Conservation (phyloP, 345 rosid species). For the Boechera stricta region DNA sequence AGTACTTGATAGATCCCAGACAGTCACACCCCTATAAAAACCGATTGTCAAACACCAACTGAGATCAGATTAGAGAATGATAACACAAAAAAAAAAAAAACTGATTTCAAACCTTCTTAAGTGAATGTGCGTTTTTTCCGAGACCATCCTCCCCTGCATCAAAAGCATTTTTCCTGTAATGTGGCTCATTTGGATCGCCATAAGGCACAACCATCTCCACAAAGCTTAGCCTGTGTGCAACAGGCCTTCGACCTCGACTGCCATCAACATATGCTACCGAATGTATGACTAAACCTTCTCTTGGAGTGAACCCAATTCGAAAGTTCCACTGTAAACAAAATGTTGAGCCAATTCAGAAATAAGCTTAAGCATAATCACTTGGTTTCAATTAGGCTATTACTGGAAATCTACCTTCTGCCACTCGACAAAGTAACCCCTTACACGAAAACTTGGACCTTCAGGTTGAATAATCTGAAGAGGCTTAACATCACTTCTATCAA, state of each 20-base stretch:
- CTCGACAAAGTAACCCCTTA: constrained; percentile 74
- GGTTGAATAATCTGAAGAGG: constrained; percentile 84
- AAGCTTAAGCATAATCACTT: constrained; percentile 23
- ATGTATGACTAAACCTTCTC: constrained; percentile 88
- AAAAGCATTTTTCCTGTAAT: constrained; percentile 92
- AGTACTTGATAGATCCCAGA: constrained; percentile 84
- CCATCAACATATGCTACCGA: constrained; percentile 94
- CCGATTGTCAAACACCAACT: constrained; percentile 21
- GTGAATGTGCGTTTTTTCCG: constrained; percentile 95
- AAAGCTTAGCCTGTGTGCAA: constrained; percentile 88
- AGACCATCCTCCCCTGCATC: constrained; percentile 99
- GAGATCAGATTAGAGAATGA: constrained; percentile 19
- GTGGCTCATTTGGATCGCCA: constrained; percentile 97
- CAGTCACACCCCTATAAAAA: constrained; percentile 82
- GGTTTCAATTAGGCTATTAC: constrained; percentile 3
- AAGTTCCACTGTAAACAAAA: constrained; percentile 82
- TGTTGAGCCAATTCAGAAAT: constrained; percentile 28
- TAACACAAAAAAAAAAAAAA: constrained; percentile 19
- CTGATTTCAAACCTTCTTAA: constrained; percentile 65
- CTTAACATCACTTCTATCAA: constrained; percentile 92
- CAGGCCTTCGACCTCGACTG: constrained; percentile 87
- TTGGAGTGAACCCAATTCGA: constrained; percentile 91
- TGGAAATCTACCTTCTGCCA: constrained; percentile 80
- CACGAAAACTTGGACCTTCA: constrained; percentile 96
- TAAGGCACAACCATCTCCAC: constrained; percentile 98